Conservation (phyloP, 371 early-diverging fungal species). For the Mucor circinelloides region DNA sequence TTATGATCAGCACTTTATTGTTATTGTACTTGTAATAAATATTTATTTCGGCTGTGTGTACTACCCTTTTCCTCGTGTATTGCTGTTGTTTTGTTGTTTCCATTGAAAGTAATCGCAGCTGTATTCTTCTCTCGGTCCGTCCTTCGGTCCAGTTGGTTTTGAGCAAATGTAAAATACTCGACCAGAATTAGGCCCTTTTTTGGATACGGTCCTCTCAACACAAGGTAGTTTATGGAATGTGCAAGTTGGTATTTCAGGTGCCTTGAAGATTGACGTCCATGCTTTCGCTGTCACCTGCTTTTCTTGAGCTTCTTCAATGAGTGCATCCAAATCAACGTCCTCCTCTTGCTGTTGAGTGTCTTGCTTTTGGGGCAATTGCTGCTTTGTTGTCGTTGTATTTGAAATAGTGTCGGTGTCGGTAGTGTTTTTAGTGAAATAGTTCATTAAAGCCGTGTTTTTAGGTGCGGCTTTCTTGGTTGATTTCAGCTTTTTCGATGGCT, state of each 20-base stretch:
- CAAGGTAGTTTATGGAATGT: constrained; percentile 66
- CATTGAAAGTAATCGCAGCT: constrained; percentile 68
- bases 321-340: not conserved
- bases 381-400: constrained; percentile 1
- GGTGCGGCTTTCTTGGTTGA: not conserved
- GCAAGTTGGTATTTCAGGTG: constrained; percentile 60
- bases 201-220: constrained; percentile 67
- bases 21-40: not conserved
- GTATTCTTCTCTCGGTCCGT: constrained; percentile 17
- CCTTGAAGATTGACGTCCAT: constrained; percentile 66
- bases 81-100: constrained; percentile 17
- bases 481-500: not conserved
- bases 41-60: not conserved
- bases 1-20: not conserved
- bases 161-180: constrained; percentile 74
- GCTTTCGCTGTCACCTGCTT: constrained; percentile 3
- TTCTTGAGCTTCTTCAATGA: not conserved
- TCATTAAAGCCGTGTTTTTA: not conserved
- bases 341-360: not conserved
- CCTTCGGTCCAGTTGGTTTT: constrained; percentile 52
- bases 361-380: not conserved
- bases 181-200: constrained; percentile 76
- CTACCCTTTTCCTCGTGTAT: constrained; percentile 1
- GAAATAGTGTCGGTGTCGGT: not conserved
- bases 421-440: not conserved